phyloP scores from a whole-genome alignment of 208 protist species.

The Trypanosoma caninum region DNA sequence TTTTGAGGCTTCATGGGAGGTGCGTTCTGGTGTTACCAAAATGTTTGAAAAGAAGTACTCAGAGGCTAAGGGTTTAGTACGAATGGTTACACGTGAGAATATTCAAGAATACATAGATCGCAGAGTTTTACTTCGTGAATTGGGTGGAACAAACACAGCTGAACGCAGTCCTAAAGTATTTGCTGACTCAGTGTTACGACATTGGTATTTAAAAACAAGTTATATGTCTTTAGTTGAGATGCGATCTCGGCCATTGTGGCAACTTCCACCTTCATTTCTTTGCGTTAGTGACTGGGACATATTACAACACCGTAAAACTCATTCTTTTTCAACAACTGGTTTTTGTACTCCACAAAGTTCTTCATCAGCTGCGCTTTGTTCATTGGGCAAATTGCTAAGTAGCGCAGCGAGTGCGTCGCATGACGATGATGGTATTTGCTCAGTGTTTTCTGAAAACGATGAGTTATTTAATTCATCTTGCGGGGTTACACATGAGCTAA shows the following conservation, averaged over 20 bases:
- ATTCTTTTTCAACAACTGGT: not conserved
- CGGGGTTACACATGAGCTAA: not conserved
- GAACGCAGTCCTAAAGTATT: slow-evolving; percentile 30
- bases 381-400: no score
- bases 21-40: slow-evolving; percentile 46
- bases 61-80: slow-evolving; percentile 34
- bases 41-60: slow-evolving; percentile 28
- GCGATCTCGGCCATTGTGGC: slow-evolving; percentile 3
- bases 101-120: slow-evolving; percentile 49
- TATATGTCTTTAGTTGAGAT: slow-evolving; percentile 35
- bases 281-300: not conserved
- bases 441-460: slow-evolving; percentile 18
- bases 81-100: slow-evolving; percentile 48
- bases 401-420: slow-evolving; percentile 3
- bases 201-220: slow-evolving; percentile 67
- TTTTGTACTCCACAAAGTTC: not conserved
- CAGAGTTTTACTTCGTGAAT: slow-evolving; percentile 35
- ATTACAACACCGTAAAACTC: not conserved
- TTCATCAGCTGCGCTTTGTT: slow-evolving; percentile 1
- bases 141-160: slow-evolving; percentile 39
- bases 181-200: slow-evolving; percentile 61
- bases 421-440: slow-evolving; percentile 28
- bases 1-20: slow-evolving; percentile 41
- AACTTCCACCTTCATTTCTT: slow-evolving; percentile 24
- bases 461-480: not conserved